Conservation (phyloP, 208 protist genomes). For the Angomonas deanei region DNA sequence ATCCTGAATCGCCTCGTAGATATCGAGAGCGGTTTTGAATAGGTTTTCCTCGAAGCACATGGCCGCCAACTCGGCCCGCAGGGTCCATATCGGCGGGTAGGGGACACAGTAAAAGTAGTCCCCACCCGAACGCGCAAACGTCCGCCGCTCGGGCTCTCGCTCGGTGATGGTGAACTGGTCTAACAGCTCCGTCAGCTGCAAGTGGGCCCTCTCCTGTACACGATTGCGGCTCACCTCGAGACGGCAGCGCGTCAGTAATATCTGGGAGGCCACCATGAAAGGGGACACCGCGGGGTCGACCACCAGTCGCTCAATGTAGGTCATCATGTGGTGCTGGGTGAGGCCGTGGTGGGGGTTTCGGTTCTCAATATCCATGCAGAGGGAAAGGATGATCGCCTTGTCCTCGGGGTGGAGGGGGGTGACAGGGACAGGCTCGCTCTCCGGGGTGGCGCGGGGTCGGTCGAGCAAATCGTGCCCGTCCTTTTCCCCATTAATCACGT, state of each 20-base stretch:
- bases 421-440: slow-evolving; percentile 21
- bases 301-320: slow-evolving; percentile 86
- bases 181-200: slow-evolving; percentile 88
- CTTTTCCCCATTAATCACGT: slow-evolving; percentile 60
- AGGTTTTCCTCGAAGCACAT: slow-evolving; percentile 83
- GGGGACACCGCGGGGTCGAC: slow-evolving; percentile 61
- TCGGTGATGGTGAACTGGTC: slow-evolving; percentile 58
- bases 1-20: slow-evolving; percentile 84
- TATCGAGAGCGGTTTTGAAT: slow-evolving; percentile 81
- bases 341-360: slow-evolving; percentile 87
- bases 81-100: slow-evolving; percentile 73
- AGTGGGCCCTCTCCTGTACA: slow-evolving; percentile 78
- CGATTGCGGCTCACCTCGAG: slow-evolving; percentile 76
- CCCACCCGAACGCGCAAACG: slow-evolving; percentile 45
- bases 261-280: slow-evolving; percentile 71
- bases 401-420: slow-evolving; percentile 72
- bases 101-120: slow-evolving; percentile 78
- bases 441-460: slow-evolving; percentile 54
- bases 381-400: slow-evolving; percentile 80
- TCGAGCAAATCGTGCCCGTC: slow-evolving; percentile 84
- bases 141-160: slow-evolving; percentile 46
- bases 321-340: slow-evolving; percentile 83
- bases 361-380: slow-evolving; percentile 85
- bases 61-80: slow-evolving; percentile 82
- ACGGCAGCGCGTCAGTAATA: slow-evolving; percentile 61